Conservation (phyloP, 1,139 yeast genomes). For the Yamadazyma mexicana region DNA sequence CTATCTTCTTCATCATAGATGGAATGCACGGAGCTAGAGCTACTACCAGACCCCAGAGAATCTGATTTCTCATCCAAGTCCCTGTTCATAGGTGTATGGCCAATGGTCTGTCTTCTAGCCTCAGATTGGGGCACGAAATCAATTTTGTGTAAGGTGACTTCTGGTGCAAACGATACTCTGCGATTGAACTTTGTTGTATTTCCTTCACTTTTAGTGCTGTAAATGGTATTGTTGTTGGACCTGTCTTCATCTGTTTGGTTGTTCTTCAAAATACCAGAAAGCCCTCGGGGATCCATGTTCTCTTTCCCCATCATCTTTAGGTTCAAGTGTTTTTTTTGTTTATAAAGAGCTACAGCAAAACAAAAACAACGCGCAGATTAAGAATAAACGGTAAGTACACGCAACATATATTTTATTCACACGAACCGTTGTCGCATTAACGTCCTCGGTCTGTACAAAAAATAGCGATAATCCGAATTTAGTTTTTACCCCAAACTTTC, state of each 20-base stretch:
- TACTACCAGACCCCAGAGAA: background rate
- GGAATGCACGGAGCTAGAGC: background rate
- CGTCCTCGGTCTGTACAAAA: background rate
- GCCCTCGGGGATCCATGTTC: constrained; percentile 15
- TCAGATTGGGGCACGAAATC: constrained; percentile 41
- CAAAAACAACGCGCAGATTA: background rate
- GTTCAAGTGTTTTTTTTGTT: constrained; percentile 1
- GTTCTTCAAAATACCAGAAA: constrained; percentile 11
- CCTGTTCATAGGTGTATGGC: constrained; percentile 7
- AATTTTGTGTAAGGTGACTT: constrained; percentile 69
- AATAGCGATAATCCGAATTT: background rate
- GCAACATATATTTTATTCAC: background rate
- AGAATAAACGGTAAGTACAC: too few species aligned
- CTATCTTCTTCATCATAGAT: background rate
- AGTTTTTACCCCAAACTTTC: constrained; percentile 8
- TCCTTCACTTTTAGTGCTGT: constrained; percentile 1
- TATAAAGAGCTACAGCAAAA: background rate
- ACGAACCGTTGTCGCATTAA: background rate
- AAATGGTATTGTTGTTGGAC: background rate
- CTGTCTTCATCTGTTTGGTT: background rate
- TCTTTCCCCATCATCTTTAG: constrained; percentile 12
- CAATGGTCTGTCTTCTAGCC: constrained; percentile 16
- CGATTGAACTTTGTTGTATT: constrained; percentile 27
- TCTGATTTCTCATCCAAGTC: background rate
- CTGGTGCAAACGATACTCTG: constrained; percentile 75